These are phyloP conservation scores for Trichoderma koningiopsis DNA, from an alignment of 2,329 filamentous ascomycete species.

Conservation along the genomic window DNA sequence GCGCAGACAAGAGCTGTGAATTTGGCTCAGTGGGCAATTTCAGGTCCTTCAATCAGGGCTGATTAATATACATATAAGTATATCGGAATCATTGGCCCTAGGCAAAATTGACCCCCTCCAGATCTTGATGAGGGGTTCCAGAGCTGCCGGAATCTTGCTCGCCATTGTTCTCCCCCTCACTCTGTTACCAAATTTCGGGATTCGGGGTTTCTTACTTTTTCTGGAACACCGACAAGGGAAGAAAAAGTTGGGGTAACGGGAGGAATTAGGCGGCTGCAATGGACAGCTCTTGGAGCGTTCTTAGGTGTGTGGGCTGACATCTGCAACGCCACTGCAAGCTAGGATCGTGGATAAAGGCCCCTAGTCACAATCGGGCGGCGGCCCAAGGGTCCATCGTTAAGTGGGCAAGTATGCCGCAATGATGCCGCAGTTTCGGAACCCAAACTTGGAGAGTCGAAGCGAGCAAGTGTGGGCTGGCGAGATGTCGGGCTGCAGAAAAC, in stretches of 20 bases:
- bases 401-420: conserved; percentile 12
- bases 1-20: neutral
- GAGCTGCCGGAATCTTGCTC: neutral
- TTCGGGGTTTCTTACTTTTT: conserved; percentile 3
- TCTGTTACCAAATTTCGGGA: conserved; percentile 7
- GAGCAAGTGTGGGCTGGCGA: neutral
- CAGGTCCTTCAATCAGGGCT: neutral
- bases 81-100: neutral
- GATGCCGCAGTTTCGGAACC: conserved; percentile 15
- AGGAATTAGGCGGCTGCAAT: neutral
- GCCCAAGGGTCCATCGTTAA: neutral
- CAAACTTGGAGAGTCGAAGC: neutral
- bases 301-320: neutral
- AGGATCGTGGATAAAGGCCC: neutral
- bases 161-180: neutral
- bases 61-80: conserved; percentile 12
- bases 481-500: neutral
- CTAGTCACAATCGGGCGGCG: conserved; percentile 3
- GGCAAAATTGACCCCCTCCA: neutral
- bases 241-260: conserved; percentile 18
- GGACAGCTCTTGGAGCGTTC: neutral
- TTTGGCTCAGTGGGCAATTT: neutral
- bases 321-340: conserved; percentile 10
- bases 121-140: conserved; percentile 12
- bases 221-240: neutral